phyloP scores from a whole-genome alignment of 2,329 filamentous ascomycete species.

The Penicillium crustosum region DNA sequence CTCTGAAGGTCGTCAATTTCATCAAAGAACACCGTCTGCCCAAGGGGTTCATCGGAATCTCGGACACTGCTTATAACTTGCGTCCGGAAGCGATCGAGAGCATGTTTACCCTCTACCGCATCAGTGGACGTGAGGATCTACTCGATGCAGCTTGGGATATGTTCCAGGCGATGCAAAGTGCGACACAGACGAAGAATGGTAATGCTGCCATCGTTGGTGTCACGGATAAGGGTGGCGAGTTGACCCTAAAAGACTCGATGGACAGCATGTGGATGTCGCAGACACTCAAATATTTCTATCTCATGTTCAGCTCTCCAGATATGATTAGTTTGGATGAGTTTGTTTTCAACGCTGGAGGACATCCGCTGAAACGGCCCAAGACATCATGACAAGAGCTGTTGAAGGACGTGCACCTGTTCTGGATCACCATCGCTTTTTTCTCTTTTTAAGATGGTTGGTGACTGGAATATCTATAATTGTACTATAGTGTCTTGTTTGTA shows the following conservation, averaged over 20 bases:
- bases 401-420: not conserved
- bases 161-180: constrained; percentile 69
- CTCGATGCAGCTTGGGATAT: constrained; percentile 84
- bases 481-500: not conserved
- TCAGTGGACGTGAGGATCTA: constrained; percentile 73
- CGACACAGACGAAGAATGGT: constrained; percentile 65
- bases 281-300: constrained; percentile 89
- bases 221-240: constrained; percentile 14
- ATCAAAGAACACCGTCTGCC: constrained; percentile 19
- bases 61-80: constrained; percentile 19
- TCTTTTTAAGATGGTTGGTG: not conserved
- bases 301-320: constrained; percentile 72
- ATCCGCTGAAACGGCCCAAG: constrained; percentile 43
- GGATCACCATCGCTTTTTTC: not conserved
- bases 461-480: not conserved
- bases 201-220: constrained; percentile 55
- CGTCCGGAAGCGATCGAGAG: constrained; percentile 86
- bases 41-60: constrained; percentile 17
- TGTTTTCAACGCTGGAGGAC: constrained; percentile 53
- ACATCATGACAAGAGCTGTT: not conserved
- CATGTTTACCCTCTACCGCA: constrained; percentile 86
- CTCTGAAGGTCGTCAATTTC: constrained; percentile 13
- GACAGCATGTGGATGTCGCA: constrained; percentile 90
- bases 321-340: constrained; percentile 63
- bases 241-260: constrained; percentile 62